Evolutionary conservation across 148 eudicot genomes (phyloP).

Genomic region (Arctostaphylos glauca): DNA sequence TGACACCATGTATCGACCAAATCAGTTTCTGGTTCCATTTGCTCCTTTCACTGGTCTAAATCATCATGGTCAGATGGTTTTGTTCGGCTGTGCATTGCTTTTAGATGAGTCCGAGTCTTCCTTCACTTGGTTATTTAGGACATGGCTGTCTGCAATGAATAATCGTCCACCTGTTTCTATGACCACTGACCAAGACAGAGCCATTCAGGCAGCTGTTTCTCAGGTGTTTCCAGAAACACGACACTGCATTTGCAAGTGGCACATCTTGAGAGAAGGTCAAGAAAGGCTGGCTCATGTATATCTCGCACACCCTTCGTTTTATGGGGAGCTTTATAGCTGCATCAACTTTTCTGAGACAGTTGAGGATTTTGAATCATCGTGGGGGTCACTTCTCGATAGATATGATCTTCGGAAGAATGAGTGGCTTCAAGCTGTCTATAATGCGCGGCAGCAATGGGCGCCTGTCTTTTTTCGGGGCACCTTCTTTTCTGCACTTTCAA

Average conservation of each 20-base stretch:
- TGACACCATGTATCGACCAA: constrained; percentile 35
- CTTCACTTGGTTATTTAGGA: constrained; percentile 30
- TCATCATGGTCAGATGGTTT: constrained; percentile 31
- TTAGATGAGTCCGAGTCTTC: constrained; percentile 32
- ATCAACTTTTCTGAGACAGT: constrained; percentile 36
- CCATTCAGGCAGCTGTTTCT: constrained; percentile 27
- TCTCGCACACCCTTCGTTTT: constrained; percentile 35
- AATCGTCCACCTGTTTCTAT: constrained; percentile 24
- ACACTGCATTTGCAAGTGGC: constrained; percentile 40
- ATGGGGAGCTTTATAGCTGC: constrained; percentile 32
- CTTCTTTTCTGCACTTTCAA: constrained; percentile 35
- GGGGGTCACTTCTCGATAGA: constrained; percentile 28
- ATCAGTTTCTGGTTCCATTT: constrained; percentile 31
- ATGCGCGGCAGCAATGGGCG: constrained; percentile 37
- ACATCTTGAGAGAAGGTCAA: constrained; percentile 36
- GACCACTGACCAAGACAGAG: constrained; percentile 36
- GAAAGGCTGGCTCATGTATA: constrained; percentile 34
- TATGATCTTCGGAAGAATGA: constrained; percentile 28
- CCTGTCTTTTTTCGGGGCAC: constrained; percentile 34
- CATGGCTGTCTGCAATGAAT: constrained; percentile 30
- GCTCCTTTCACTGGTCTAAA: constrained; percentile 34
- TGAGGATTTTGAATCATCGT: constrained; percentile 35
- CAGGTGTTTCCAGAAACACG: constrained; percentile 29
- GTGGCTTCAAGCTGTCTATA: constrained; percentile 41
- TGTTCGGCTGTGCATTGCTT: constrained; percentile 31